Evolutionary conservation across 2,329 filamentous ascomycete species (phyloP).

Genomic region (Geoglossum cookeanum): DNA sequence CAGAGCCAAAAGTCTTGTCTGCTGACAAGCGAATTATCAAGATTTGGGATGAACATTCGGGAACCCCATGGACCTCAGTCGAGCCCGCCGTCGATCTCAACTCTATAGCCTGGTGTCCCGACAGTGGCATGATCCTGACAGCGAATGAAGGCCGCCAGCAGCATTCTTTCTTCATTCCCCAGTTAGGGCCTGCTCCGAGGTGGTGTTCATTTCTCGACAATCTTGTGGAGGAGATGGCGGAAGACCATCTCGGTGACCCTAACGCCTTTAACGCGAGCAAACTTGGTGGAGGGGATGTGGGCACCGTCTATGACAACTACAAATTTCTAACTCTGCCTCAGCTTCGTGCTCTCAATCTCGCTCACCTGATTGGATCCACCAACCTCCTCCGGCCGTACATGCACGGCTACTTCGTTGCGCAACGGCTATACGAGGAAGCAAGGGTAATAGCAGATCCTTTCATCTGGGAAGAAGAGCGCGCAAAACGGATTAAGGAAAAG

Average conservation of each 20-base stretch:
- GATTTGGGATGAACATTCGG: conserved; percentile 71
- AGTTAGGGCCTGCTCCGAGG: conserved; percentile 76
- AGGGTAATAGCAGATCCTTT: conserved; percentile 85
- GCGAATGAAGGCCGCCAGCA: conserved; percentile 94
- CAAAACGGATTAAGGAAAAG: conserved; percentile 82
- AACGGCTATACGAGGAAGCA: conserved; percentile 89
- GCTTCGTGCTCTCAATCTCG: conserved; percentile 65
- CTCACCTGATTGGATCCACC: conserved; percentile 78
- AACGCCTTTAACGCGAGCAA: conserved; percentile 26
- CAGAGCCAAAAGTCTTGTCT: conserved; percentile 61
- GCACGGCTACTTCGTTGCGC: conserved; percentile 96
- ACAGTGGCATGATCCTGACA: conserved; percentile 87
- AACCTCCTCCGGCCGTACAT: conserved; percentile 87
- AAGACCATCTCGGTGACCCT: conserved; percentile 44
- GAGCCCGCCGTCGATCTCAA: conserved; percentile 92
- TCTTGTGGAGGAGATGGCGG: conserved; percentile 96
- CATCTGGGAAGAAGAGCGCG: conserved; percentile 78
- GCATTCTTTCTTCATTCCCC: conserved; percentile 86
- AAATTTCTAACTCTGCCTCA: conserved; percentile 90
- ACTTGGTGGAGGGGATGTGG: conserved; percentile 31
- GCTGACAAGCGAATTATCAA: conserved; percentile 95
- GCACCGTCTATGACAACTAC: conserved; percentile 93
- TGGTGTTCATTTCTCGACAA: conserved; percentile 98
- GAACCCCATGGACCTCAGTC: conserved; percentile 84
- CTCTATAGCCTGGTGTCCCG: conserved; percentile 77